These are phyloP conservation scores for Saccharomyces paradoxus DNA, from an alignment of 805 yeast species.

Conservation along the genomic window DNA sequence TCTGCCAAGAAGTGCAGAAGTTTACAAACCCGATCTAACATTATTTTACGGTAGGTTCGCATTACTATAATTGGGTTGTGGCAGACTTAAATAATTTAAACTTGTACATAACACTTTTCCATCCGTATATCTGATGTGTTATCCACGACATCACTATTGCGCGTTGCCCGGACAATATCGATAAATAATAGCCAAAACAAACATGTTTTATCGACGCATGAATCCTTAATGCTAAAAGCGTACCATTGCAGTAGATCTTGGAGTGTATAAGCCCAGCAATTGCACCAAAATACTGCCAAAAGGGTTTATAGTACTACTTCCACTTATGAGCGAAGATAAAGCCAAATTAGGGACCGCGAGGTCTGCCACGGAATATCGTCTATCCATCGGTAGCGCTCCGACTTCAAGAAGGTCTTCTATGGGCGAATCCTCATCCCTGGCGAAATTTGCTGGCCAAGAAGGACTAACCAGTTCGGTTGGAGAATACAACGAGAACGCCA, in stretches of 20 bases:
- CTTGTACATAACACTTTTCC: not conserved
- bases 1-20: not conserved
- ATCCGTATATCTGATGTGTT: not conserved
- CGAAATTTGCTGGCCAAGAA: not conserved
- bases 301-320: not conserved
- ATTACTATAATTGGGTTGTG: not conserved
- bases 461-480: not conserved
- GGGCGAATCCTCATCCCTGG: constrained; percentile 8
- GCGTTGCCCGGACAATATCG: not conserved
- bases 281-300: not conserved
- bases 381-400: constrained; percentile 35
- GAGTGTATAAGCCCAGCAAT: not conserved
- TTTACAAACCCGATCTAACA: not conserved
- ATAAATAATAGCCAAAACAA: not conserved
- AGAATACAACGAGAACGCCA: constrained; percentile 9
- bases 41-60: not conserved
- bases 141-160: not conserved
- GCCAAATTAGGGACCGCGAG: constrained; percentile 8
- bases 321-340: constrained; percentile 12
- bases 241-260: not conserved
- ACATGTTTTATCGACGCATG: not conserved
- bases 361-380: constrained; percentile 31
- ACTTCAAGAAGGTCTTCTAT: constrained; percentile 30
- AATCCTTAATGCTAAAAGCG: not conserved
- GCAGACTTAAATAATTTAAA: not conserved